Base-by-base conservation (phyloP, 139 green algal species). In the Diplosphaera chodatii region DNA sequence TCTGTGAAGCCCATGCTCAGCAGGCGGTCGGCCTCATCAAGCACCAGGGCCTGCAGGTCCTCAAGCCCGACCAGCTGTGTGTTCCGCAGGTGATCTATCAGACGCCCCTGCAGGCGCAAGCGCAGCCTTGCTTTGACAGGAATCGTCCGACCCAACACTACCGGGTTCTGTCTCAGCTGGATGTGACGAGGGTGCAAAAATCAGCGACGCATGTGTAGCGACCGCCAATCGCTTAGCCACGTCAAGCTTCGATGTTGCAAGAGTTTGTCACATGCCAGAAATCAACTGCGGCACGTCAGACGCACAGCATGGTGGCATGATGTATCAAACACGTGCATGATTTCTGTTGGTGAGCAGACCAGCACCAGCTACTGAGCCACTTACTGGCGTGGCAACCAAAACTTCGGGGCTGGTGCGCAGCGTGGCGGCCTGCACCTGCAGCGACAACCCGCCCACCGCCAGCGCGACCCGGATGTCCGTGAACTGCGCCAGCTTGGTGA, bases 61-160 rank as follows among this genome's bases (percentile, higher is more conserved):
- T 99, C 94, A 71, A 99, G 83, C n/a, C 87, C 91, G 32, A 95
- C 70, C 2, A 78, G 84, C 79, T 88, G 84, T 0, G 86, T 94
- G 89, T 99, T 98, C 59, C 83, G 81, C 64, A 99, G 71, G 83
- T 98, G 95, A 79, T 99, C 95, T 23, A 99, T 94, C 64, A 99
- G 67, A 30, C 83, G 74, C 8, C 83, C 83, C 82, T 87, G 78
- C 55, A 66, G n/a, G 5, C n/a, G 21, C 6, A 65, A n/a, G n/a
- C n/a, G n/a, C n/a, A n/a, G n/a, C n/a, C n/a, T n/a, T n/a, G n/a
- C n/a, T n/a, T n/a, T n/a, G n/a, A n/a, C n/a, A n/a, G n/a, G n/a
- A n/a, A n/a, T n/a, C n/a, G n/a, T n/a, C n/a, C n/a, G n/a, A n/a
- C n/a, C n/a, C n/a, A n/a, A n/a, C n/a, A n/a, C n/a, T n/a, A n/a